Conservation (phyloP, 2,329 filamentous ascomycete species). For the Clarireedia monteithiana region DNA sequence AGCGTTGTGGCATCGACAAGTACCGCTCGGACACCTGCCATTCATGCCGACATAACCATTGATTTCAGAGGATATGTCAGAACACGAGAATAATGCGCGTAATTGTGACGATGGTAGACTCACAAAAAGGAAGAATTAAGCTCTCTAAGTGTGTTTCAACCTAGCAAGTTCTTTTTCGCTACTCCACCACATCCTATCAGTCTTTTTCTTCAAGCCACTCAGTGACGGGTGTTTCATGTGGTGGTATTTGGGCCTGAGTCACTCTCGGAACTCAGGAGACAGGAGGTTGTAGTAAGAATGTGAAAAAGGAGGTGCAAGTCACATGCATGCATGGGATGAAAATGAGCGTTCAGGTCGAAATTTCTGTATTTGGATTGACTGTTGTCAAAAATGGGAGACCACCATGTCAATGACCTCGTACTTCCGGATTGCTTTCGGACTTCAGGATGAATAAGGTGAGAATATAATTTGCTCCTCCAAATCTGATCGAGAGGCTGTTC, state of each 20-base stretch:
- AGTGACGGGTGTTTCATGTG: not conserved
- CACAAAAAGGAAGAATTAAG: not conserved
- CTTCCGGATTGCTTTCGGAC: not conserved
- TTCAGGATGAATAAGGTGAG: not conserved
- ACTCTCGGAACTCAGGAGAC: not conserved
- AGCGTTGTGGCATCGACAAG: too few species aligned
- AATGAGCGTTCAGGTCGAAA: not conserved
- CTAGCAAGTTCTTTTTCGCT: not conserved
- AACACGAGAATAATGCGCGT: not conserved
- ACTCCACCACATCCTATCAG: not conserved
- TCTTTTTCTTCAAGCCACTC: not conserved
- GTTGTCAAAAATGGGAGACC: not conserved
- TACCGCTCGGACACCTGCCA: too few species aligned
- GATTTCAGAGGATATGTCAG: not conserved
- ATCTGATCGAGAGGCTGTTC: not conserved
- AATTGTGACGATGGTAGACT: not conserved
- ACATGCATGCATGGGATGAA: not conserved
- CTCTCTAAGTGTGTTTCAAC: slow-evolving; percentile 3
- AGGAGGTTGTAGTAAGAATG: not conserved
- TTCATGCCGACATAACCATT: not conserved
- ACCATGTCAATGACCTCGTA: too few species aligned
- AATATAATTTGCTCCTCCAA: not conserved
- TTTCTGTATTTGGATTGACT: not conserved
- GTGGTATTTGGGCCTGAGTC: not conserved
- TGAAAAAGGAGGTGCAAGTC: not conserved